Base-by-base conservation (phyloP, 2,329 filamentous ascomycete species). In the Arthroderma uncinatum region DNA sequence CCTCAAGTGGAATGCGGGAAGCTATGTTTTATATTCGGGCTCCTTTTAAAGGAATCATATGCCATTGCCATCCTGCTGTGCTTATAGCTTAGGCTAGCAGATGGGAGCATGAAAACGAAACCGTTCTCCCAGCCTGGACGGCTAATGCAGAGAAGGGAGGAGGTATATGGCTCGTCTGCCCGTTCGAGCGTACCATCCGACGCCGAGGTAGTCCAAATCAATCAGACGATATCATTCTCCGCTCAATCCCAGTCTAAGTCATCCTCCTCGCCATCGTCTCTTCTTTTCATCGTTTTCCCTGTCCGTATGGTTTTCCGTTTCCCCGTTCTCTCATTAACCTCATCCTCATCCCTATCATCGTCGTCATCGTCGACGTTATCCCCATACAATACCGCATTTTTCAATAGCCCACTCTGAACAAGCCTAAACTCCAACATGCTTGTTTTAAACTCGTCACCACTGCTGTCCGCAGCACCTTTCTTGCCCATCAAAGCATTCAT, bases 161-260 rank as follows among this genome's bases (percentile, higher is more conserved):
- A 8, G 25, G 14, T 21, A 7, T 25, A 23, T 10, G 6, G 6
- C 14, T 30, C 9, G 28, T 7, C 50, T 19, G n/a, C n/a, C 33
- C 33, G 9, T 53, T 53, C 50, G 50, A 53, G 30, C 8, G 9
- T 10, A 36, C 30, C 23, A 28, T 9, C 10, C 37, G 12, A 10
- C 19, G n/a, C 33, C 47, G 47, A 30, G 47, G 14, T 3, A 30
- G 14, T 50, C 28, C 10, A n/a, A 7, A 30, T 30, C 28, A 30
- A n/a, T 10, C 25, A 53, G 9, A 37, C 28, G 10, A 19, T 19
- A 23, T 10, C 39, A 37, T 16, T 19, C 16, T 28, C 14, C 10
- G 10, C 42, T 73, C 67, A 77, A 66, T 77, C 75, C 74, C 74
- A 78, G 53, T 76, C 74, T 56, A 73, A 72, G 60, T 76, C 74